These are phyloP conservation scores for Diaporthe vaccinii DNA, from an alignment of 2,329 filamentous ascomycete species.

Conservation along the genomic window DNA sequence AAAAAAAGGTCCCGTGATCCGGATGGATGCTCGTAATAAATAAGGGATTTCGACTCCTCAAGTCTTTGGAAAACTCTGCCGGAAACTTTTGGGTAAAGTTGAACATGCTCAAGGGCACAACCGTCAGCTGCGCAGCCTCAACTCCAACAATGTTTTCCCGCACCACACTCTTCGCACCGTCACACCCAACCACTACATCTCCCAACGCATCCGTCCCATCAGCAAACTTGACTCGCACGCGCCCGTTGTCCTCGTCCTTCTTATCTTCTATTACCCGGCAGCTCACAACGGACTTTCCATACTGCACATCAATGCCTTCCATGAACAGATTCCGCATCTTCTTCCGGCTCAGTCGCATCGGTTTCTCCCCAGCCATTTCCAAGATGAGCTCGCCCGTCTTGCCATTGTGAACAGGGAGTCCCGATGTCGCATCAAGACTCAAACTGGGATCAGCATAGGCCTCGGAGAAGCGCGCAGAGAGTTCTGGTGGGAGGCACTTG, in stretches of 20 bases:
- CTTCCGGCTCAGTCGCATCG: not conserved
- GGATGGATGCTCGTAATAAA: not conserved
- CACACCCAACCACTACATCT: not conserved
- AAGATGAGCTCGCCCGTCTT: not conserved
- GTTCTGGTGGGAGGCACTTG: not conserved
- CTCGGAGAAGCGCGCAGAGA: not conserved
- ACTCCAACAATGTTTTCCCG: not conserved
- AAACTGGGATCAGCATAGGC: not conserved
- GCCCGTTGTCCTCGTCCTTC: not conserved
- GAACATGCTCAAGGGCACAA: not conserved
- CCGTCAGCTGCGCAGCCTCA: not conserved
- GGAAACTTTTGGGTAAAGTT: not conserved
- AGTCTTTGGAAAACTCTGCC: not conserved
- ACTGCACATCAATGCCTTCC: conserved; percentile 1
- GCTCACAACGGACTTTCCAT: not conserved
- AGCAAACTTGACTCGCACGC: not conserved
- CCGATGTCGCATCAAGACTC: not conserved
- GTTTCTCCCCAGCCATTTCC: not conserved
- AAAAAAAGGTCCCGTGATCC: conserved; percentile 1
- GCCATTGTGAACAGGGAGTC: conserved; percentile 2
- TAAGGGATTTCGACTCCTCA: not conserved
- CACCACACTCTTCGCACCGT: not conserved
- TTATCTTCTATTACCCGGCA: not conserved
- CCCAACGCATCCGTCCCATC: not conserved
- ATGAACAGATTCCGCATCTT: conserved; percentile 2